Base-by-base conservation (phyloP, 768 basidiomycete genomes). In the Suillus plorans region DNA sequence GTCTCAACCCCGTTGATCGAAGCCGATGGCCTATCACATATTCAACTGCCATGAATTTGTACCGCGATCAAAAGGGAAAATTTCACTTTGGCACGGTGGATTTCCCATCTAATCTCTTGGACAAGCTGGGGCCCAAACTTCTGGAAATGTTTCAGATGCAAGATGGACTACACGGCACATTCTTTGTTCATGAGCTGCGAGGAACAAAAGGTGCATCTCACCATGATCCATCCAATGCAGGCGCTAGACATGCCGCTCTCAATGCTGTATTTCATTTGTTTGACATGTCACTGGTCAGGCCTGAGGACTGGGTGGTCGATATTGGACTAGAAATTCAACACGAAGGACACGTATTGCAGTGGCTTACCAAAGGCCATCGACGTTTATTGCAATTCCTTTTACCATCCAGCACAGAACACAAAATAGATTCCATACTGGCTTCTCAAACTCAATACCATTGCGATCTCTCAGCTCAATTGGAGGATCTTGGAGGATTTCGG, bases 1-100 rank as follows among this genome's bases (percentile, higher is more conserved):
- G 31, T 13, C 47, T 67, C 25, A 67, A 63, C 60, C 66, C 63
- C 0, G 47, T 63, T 28, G 58, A 64, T 37, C 37, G 52, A 4
- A 45, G 41, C 31, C 66, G 63, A 22, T 67, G 66, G 66, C 66
- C 63, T 0, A 45, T 49, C 4, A 57, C 14, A 12, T 64, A 67
- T 47, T 37, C 44, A 12, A 57, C 60, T 3, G 9, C 63, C 31
- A 47, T 16, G 37, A 20, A n/a, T 22, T n/a, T 39, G 14, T 47
- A 22, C 22, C 53, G 44, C 34, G 52, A 63, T 49, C n/a, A 14
- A 1, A 20, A 12, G 5, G 66, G 65, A 18, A 62, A 18, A 1
- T 36, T 66, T 7, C 63, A 50, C 22, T 28, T 58, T 2, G 47
- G 53, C 6, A 34, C n/a, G 5, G 56, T 64, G 0, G 59, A 61